phyloP scores from a whole-genome alignment of 2,329 filamentous ascomycete species.

The Boeremia exigua region DNA sequence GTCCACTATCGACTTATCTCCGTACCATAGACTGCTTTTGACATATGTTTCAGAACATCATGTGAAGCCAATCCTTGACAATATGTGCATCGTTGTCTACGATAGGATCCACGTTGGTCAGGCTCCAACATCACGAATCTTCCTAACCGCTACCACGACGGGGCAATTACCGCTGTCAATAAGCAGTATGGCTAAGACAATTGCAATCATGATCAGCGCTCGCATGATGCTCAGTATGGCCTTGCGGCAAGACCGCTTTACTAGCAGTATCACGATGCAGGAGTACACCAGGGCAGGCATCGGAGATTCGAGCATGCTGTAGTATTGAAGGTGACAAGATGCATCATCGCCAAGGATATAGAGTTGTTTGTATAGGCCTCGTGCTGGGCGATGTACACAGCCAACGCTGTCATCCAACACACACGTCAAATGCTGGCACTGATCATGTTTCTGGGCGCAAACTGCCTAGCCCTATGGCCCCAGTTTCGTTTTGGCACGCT shows the following conservation, averaged over 20 bases:
- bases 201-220: slow-evolving; percentile 19
- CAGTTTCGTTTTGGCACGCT: slow-evolving; percentile 22
- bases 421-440: slow-evolving; percentile 25
- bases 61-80: slow-evolving; percentile 21
- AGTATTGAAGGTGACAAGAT: slow-evolving; percentile 10
- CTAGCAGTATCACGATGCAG: slow-evolving; percentile 26
- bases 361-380: slow-evolving; percentile 26
- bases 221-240: slow-evolving; percentile 30
- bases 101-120: slow-evolving; percentile 37
- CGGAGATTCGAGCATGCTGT: slow-evolving; percentile 1
- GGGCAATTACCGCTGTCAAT: slow-evolving; percentile 18
- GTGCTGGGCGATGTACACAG: slow-evolving; percentile 18
- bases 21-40: slow-evolving; percentile 20
- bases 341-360: slow-evolving; percentile 20
- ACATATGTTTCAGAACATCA: slow-evolving; percentile 19
- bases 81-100: slow-evolving; percentile 20
- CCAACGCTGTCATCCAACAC: slow-evolving; percentile 17
- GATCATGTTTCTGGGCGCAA: slow-evolving; percentile 20
- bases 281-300: slow-evolving; percentile 16
- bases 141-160: slow-evolving; percentile 15
- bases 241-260: slow-evolving; percentile 18
- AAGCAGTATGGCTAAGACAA: slow-evolving; percentile 17
- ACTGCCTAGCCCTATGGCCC: slow-evolving; percentile 12
- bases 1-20: slow-evolving; percentile 5
- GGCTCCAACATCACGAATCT: slow-evolving; percentile 18